A percentile compares a stretch with the other conserved stretches of the same genome.
Conservation (phyloP, 208 protist species). For the Trypanosoma brucei region DNA sequence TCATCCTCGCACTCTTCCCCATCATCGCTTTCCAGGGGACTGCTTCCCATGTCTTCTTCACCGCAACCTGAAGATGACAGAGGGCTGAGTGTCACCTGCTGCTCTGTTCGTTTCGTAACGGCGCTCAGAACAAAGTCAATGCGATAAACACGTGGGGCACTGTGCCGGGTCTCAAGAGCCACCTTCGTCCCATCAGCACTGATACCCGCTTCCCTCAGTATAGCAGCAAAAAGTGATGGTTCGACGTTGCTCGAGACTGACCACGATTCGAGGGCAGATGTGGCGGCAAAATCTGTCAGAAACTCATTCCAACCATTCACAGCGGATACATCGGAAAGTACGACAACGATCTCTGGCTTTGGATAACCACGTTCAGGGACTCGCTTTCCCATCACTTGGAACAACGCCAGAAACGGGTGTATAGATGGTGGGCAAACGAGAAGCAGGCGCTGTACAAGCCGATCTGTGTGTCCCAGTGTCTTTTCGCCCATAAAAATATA, state of each 20-base stretch:
- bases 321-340: conserved; percentile 33
- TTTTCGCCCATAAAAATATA: conserved; percentile 72
- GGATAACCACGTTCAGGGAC: conserved; percentile 25
- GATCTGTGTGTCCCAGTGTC: conserved; percentile 61
- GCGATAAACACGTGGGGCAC: conserved; percentile 52
- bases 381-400: conserved; percentile 15
- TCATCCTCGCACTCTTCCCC: conserved; percentile 14
- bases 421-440: conserved; percentile 51
- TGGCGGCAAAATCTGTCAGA: conserved; percentile 12
- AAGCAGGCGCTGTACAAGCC: conserved; percentile 48
- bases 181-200: conserved; percentile 45
- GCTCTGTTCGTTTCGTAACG: conserved; percentile 66
- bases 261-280: conserved; percentile 10
- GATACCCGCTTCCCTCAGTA: conserved; percentile 35
- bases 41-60: conserved; percentile 23
- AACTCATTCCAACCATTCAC: conserved; percentile 28
- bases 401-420: conserved; percentile 25
- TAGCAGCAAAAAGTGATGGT: conserved; percentile 46
- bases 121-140: conserved; percentile 78
- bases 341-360: conserved; percentile 36
- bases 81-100: conserved; percentile 50
- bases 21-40: neutral
- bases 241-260: conserved; percentile 31
- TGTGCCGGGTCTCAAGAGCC: conserved; percentile 38
- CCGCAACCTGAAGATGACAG: conserved; percentile 55